Percentiles rank a stretch among this genome's conserved stretches.
These are phyloP conservation scores for Aspergillus eucalypticola DNA, from an alignment of 2,329 filamentous ascomycete species.

Conservation along the genomic window DNA sequence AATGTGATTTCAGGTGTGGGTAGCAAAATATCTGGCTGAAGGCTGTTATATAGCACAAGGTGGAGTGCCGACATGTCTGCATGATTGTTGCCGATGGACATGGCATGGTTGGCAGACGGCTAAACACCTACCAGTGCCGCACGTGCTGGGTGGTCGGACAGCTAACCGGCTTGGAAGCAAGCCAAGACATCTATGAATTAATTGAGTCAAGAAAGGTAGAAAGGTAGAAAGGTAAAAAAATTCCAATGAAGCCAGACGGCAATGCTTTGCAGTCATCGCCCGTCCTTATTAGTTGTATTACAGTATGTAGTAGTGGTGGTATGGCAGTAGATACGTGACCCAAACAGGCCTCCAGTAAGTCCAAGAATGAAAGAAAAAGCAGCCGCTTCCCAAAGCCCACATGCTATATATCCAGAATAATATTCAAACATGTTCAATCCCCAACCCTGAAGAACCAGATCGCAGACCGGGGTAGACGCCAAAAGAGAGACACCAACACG, in stretches of 20 bases:
- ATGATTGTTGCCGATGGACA: neutral
- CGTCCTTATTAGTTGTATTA: slow-evolving; percentile 18
- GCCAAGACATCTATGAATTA: neutral
- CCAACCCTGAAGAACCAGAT: neutral
- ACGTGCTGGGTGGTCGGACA: neutral
- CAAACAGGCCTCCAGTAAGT: slow-evolving; percentile 24
- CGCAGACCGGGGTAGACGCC: slow-evolving; percentile 11
- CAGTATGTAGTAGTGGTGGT: slow-evolving; percentile 11
- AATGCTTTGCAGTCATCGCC: slow-evolving; percentile 5
- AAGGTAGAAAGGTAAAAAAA: neutral
- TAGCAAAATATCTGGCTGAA: neutral
- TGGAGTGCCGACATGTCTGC: neutral
- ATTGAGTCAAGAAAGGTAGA: neutral
- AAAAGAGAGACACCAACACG: slow-evolving; percentile 19
- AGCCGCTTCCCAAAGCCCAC: slow-evolving; percentile 32
- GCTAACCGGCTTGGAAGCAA: neutral
- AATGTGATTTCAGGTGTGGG: too few species aligned
- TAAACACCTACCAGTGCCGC: slow-evolving; percentile 1
- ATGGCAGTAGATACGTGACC: slow-evolving; percentile 25
- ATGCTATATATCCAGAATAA: slow-evolving; percentile 24
- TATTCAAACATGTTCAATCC: slow-evolving; percentile 4
- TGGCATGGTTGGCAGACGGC: neutral
- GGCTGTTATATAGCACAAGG: neutral
- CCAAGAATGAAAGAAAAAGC: slow-evolving; percentile 16
- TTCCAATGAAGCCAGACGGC: neutral